Percentiles rank a stretch among this genome's conserved stretches.
Evolutionary conservation across 2,329 filamentous ascomycete species (phyloP).

Genomic region (Mycosphaerella sp.): DNA sequence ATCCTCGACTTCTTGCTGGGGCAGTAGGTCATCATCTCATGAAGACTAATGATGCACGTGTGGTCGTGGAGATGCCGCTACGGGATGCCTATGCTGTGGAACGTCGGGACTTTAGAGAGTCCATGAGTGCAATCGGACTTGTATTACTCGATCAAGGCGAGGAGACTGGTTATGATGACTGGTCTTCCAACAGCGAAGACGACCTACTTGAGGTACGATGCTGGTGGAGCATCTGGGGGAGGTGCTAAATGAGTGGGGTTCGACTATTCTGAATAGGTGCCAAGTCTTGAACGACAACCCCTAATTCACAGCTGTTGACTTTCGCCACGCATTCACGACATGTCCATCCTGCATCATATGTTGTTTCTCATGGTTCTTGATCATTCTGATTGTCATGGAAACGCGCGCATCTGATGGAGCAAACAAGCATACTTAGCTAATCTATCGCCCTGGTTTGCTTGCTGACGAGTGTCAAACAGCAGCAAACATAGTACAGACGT

Average conservation of each 20-base stretch:
- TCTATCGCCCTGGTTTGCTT: not conserved
- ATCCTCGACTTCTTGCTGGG: conserved; percentile 66
- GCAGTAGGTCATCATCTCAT: conserved; percentile 64
- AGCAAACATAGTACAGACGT: not conserved
- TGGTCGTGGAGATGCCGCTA: conserved; percentile 73
- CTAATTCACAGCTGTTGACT: not conserved
- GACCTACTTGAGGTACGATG: conserved; percentile 50
- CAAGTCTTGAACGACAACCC: not conserved
- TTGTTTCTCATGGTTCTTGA: not conserved
- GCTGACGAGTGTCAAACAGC: not conserved
- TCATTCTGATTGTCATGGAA: not conserved
- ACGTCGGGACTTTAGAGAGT: conserved; percentile 54
- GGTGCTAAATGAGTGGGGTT: conserved; percentile 21
- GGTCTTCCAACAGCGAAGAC: conserved; percentile 51
- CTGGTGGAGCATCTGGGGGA: conserved; percentile 61
- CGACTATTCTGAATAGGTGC: not conserved
- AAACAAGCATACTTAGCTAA: not conserved
- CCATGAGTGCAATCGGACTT: conserved; percentile 52
- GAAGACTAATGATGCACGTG: conserved; percentile 51
- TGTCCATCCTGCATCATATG: not conserved
- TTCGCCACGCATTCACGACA: not conserved
- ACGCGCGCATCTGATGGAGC: not conserved
- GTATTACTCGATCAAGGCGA: conserved; percentile 54
- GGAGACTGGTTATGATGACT: conserved; percentile 66
- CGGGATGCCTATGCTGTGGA: conserved; percentile 64